phyloP scores from a whole-genome alignment of 31 red algal species.

The Odonthalia washingtoniensis region DNA sequence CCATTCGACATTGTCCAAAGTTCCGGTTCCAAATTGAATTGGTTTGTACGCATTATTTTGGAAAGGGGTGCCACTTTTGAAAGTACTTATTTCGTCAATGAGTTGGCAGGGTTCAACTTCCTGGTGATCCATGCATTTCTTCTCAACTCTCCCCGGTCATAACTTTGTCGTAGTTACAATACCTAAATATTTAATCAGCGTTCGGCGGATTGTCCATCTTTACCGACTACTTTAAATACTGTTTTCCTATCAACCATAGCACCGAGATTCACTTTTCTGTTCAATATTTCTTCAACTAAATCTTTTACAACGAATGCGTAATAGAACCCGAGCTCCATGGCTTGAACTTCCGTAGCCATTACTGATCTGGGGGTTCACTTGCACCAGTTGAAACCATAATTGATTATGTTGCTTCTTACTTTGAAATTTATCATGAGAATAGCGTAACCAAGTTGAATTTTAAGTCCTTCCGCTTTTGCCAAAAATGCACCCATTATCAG shows the following conservation, averaged over 20 bases:
- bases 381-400: not conserved
- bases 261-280: not conserved
- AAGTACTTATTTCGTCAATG: too few species aligned
- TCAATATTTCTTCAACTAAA: not conserved
- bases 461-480: not conserved
- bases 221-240: not conserved
- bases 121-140: too few species aligned
- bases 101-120: too few species aligned
- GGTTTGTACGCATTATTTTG: too few species aligned
- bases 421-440: not conserved
- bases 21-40: too few species aligned
- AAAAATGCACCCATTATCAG: not conserved
- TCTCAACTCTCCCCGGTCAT: too few species aligned
- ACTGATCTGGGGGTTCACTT: not conserved
- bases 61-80: too few species aligned
- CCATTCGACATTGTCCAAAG: too few species aligned
- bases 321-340: slow-evolving; percentile 53
- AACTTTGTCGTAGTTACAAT: not conserved
- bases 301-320: not conserved
- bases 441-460: not conserved
- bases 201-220: not conserved
- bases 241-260: not conserved
- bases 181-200: not conserved
- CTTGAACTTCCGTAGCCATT: slow-evolving; percentile 68
- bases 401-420: not conserved